Evolutionary conservation across 768 basidiomycete genomes (phyloP).

Genomic region (Lactarius indigo): DNA sequence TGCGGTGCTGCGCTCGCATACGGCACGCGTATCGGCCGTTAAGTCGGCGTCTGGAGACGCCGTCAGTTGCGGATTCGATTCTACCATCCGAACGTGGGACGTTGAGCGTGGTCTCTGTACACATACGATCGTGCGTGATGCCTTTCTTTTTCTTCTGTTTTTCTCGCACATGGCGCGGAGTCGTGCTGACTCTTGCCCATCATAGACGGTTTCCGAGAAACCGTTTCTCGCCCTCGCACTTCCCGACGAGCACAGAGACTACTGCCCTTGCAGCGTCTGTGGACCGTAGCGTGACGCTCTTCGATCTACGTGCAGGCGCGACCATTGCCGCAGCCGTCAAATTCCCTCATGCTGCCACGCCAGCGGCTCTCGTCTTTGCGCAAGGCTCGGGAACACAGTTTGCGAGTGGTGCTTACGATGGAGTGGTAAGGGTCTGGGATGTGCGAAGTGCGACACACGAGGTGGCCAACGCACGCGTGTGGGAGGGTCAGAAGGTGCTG

Average conservation of each 20-base stretch:
- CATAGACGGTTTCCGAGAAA: slow-evolving; percentile 64
- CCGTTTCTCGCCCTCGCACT: slow-evolving; percentile 67
- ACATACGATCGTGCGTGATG: slow-evolving; percentile 57
- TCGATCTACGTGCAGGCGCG: slow-evolving; percentile 55
- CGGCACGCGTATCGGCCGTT: slow-evolving; percentile 72
- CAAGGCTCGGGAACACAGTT: slow-evolving; percentile 45
- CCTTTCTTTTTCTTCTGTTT: not conserved
- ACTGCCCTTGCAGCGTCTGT: slow-evolving; percentile 62
- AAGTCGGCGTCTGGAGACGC: slow-evolving; percentile 52
- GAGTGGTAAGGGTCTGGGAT: slow-evolving; percentile 76
- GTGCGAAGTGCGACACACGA: slow-evolving; percentile 63
- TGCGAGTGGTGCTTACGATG: slow-evolving; percentile 74
- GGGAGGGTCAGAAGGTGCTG: slow-evolving; percentile 56
- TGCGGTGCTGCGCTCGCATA: slow-evolving; percentile 78
- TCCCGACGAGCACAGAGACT: slow-evolving; percentile 40
- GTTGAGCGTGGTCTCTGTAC: slow-evolving; percentile 70
- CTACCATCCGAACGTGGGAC: slow-evolving; percentile 88
- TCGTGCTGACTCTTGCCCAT: not conserved
- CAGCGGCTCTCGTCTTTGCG: slow-evolving; percentile 51
- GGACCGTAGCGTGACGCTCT: slow-evolving; percentile 69
- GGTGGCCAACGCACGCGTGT: slow-evolving; percentile 59
- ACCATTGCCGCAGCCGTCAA: slow-evolving; percentile 36
- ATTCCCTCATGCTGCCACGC: slow-evolving; percentile 61
- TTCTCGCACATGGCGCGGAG: not conserved
- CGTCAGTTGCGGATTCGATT: slow-evolving; percentile 85